These are phyloP conservation scores for Colletotrichum graminicola DNA, from an alignment of 2,329 filamentous ascomycete genomes.

Conservation along the genomic window DNA sequence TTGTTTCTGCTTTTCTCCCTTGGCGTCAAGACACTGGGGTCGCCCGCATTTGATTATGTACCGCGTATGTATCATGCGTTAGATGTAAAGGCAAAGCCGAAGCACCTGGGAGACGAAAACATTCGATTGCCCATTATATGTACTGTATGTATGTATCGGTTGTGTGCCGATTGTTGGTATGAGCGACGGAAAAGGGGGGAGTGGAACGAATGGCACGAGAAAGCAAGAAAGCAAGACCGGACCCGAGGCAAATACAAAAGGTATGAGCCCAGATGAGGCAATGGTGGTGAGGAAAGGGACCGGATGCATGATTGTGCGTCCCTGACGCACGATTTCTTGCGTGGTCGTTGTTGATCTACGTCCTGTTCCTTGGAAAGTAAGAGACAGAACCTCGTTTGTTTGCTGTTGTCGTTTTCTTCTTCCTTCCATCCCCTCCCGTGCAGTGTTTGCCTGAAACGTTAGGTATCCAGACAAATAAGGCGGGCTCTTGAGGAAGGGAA, in stretches of 20 bases:
- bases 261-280: constrained; percentile 20
- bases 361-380: constrained; percentile 13
- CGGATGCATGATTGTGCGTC: constrained; percentile 2
- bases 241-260: neutral
- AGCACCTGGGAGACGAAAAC: constrained; percentile 5
- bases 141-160: neutral
- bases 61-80: constrained; percentile 6
- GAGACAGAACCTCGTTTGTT: constrained; percentile 5
- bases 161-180: neutral
- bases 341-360: constrained; percentile 21
- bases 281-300: constrained; percentile 22
- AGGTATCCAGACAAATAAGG: neutral
- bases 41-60: neutral
- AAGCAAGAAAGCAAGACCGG: neutral
- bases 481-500: neutral
- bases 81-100: constrained; percentile 18
- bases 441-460: neutral
- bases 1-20: constrained; percentile 32
- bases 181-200: neutral
- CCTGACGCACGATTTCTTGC: constrained; percentile 26
- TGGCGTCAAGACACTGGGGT: neutral
- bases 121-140: neutral
- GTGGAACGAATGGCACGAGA: neutral
- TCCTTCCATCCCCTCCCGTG: neutral
- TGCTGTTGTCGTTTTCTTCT: constrained; percentile 13